phyloP scores from a whole-genome alignment of 202 grass and related monocot species.

The Setaria italica region DNA sequence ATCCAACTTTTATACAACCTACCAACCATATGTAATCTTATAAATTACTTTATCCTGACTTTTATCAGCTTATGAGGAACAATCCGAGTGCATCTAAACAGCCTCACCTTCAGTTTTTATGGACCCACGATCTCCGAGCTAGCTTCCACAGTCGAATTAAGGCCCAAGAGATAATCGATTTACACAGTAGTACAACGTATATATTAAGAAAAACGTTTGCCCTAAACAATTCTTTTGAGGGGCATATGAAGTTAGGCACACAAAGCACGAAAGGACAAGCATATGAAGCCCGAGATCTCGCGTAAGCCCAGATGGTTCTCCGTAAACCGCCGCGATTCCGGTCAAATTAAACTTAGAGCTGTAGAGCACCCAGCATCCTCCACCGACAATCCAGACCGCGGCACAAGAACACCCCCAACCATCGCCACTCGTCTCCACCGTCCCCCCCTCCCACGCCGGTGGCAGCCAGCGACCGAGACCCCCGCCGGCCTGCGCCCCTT shows the following conservation, averaged over 20 bases:
- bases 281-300: background rate
- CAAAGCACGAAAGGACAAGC: background rate
- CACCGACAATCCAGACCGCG: conserved; percentile 13
- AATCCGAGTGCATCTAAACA: no score
- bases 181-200: no score
- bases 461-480: background rate
- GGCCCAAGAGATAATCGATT: no score
- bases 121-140: no score
- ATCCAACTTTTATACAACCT: no score
- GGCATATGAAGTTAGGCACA: background rate
- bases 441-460: background rate
- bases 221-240: background rate
- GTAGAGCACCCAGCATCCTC: background rate
- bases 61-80: no score
- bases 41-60: no score
- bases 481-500: background rate
- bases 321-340: background rate
- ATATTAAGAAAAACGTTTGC: no score
- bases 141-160: no score
- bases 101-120: no score
- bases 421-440: background rate
- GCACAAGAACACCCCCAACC: background rate
- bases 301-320: background rate
- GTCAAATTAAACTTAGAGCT: conserved; percentile 12
- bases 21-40: no score